These are phyloP conservation scores for Ganoderma sp. DNA, from an alignment of 1,284 basidiomycete species.

Conservation along the genomic window DNA sequence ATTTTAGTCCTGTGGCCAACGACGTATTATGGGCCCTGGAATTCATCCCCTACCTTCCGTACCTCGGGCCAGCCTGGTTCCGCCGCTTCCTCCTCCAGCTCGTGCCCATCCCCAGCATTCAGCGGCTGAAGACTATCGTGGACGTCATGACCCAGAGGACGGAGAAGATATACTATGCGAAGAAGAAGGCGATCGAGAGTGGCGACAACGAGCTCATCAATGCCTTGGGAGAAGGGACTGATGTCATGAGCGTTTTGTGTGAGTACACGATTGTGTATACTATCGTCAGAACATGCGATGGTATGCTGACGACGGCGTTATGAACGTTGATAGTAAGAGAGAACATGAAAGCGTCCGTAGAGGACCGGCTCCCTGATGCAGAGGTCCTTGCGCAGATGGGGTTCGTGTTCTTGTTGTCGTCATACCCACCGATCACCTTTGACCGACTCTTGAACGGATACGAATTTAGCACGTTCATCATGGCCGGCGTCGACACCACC, in stretches of 20 bases:
- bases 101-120: slow-evolving; percentile 2
- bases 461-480: slow-evolving; percentile 31
- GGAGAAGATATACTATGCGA: slow-evolving; percentile 45
- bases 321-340: slow-evolving; percentile 2
- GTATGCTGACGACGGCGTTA: neutral
- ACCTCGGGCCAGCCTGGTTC: slow-evolving; percentile 1
- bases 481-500: slow-evolving; percentile 40
- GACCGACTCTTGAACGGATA: neutral
- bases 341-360: slow-evolving; percentile 14
- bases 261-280: neutral
- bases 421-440: neutral
- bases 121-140: slow-evolving; percentile 28
- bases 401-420: slow-evolving; percentile 29
- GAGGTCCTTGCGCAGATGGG: slow-evolving; percentile 43
- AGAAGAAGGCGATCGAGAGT: slow-evolving; percentile 54
- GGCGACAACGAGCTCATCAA: slow-evolving; percentile 26
- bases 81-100: slow-evolving; percentile 5
- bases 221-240: slow-evolving; percentile 33
- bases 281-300: neutral
- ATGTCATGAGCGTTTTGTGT: slow-evolving; percentile 38
- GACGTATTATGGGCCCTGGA: neutral
- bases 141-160: slow-evolving; percentile 47
- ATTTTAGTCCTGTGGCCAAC: neutral
- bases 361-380: slow-evolving; percentile 39
- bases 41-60: slow-evolving; percentile 1